Percentiles rank a stretch among this genome's conserved stretches.
These are phyloP conservation scores for Trichoderma polysporum DNA, from an alignment of 2,329 filamentous ascomycete species.

Conservation along the genomic window DNA sequence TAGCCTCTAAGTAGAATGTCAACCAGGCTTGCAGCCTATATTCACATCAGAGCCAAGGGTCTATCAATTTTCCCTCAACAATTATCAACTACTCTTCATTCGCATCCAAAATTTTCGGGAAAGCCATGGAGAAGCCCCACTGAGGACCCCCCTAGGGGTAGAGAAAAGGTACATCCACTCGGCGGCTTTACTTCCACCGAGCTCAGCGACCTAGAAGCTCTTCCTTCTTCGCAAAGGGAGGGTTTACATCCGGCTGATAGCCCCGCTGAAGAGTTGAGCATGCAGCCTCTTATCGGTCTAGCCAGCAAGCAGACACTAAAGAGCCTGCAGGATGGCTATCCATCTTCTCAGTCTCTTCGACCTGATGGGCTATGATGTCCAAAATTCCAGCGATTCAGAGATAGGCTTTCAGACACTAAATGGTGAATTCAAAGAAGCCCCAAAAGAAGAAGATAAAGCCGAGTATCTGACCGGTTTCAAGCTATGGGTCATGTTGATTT, in stretches of 20 bases:
- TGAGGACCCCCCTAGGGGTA: no score
- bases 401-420: background rate
- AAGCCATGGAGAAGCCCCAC: background rate
- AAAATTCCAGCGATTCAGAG: background rate
- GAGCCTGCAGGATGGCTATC: background rate
- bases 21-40: background rate
- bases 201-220: background rate
- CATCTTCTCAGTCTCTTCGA: background rate
- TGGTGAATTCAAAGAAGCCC: background rate
- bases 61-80: background rate
- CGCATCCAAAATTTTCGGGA: background rate
- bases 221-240: background rate
- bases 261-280: background rate
- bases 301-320: background rate
- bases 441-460: background rate
- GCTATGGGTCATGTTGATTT: constrained; percentile 37
- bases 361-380: background rate
- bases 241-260: background rate
- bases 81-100: background rate
- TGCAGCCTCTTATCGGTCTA: background rate
- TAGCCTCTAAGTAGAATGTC: background rate
- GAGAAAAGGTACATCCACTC: background rate
- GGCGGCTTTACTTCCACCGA: background rate
- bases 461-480: background rate
- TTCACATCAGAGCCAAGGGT: background rate